Conservation (phyloP, 495 filamentous ascomycete genomes). For the Trichoderma asperelloides region DNA sequence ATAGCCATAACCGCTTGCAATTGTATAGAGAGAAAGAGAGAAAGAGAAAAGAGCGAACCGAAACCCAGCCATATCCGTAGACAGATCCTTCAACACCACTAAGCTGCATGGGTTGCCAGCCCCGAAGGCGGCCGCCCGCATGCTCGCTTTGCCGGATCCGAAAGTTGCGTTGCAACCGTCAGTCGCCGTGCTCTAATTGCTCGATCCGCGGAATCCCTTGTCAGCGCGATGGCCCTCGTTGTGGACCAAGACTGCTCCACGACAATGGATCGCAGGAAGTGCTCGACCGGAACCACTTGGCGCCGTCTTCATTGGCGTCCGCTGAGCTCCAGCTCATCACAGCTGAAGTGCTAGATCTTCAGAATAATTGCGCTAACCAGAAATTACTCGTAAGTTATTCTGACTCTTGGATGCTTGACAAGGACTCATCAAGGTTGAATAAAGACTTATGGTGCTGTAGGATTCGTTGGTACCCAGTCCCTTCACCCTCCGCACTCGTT, state of each 20-base stretch:
- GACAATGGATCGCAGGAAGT: not conserved
- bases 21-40: not conserved
- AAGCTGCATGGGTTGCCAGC: not conserved
- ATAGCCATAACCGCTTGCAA: too few species aligned
- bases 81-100: not conserved
- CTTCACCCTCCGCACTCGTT: not conserved
- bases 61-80: not conserved
- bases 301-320: not conserved
- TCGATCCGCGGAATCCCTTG: slow-evolving; percentile 18
- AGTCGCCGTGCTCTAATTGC: slow-evolving; percentile 22
- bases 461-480: not conserved
- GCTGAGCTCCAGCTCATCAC: not conserved
- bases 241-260: not conserved
- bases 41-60: not conserved
- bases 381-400: not conserved
- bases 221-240: slow-evolving; percentile 11
- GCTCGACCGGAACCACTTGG: not conserved
- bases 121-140: slow-evolving; percentile 4
- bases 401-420: not conserved
- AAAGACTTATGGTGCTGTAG: not conserved
- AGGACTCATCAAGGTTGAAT: not conserved
- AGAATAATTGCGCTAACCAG: not conserved
- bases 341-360: not conserved
- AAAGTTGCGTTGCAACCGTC: slow-evolving; percentile 23
- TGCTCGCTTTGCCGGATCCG: slow-evolving; percentile 16